Evolutionary conservation across 2,329 filamentous ascomycete genomes (phyloP), one percentile per base, ranked within the genome.

Genomic region (Calonectria ilicicola): DNA sequence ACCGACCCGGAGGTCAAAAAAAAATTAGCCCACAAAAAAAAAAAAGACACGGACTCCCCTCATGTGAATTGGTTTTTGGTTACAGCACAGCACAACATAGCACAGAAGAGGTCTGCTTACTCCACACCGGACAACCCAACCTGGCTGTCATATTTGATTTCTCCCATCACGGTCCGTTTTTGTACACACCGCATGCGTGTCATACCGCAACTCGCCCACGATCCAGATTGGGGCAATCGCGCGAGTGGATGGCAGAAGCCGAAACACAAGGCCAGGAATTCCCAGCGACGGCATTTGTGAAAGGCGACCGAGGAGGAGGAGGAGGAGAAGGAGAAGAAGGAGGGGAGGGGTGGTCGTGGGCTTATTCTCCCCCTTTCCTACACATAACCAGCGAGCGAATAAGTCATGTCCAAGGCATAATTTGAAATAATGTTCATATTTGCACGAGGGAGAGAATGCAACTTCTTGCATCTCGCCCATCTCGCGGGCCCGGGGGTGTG

Each of bases 211-310:
- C 69, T 63, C 35, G 63, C 53, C 40, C 64, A 46, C 23, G 42
- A 32, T 60, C 69, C 69, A 64, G 44, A 67, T 71, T 56, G 46
- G 64, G 69, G 42, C 46, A 71, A 71, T 66, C 40, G 53, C 56
- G 69, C 69, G 69, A 71, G 64, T 62, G 46, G 63, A 44, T 23
- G 27, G 46, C 21, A 67, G 46, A 12, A 66, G 63, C 44, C 62
- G 67, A 65, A 65, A 60, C 60, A 26, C 42, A 51, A 51, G 29
- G 21, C 63, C 19, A 53, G 68, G 40, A 29, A 19, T 42, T 70
- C 68, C 62, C 60, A 21, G 62, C 49, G 5, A 65, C 17, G 38
- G 29, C 42, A 44, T 63, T 29, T 64, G 60, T 46, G 60, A 64
- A 32, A 44, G 40, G 21, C 7, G 27, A 21, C 12, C 12, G 27